Conservation (phyloP, 495 filamentous ascomycete genomes). For the Viridothelium virens region DNA sequence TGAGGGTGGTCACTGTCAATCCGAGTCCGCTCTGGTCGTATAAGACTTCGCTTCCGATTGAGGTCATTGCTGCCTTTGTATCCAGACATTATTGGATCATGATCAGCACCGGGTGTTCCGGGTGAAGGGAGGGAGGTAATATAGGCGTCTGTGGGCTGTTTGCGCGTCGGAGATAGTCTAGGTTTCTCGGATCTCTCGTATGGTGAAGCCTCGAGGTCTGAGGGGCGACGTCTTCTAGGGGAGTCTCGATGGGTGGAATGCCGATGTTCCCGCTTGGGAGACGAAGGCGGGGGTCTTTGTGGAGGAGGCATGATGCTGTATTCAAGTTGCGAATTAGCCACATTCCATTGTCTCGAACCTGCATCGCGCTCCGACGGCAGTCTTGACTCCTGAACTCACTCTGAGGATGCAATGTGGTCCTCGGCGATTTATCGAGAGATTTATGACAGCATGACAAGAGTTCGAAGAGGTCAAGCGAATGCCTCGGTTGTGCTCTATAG, state of each 20-base stretch:
- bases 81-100: conserved; percentile 23
- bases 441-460: background rate
- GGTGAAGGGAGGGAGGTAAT: conserved; percentile 27
- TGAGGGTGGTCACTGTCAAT: conserved; percentile 81
- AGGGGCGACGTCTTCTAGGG: conserved; percentile 52
- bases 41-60: conserved; percentile 69
- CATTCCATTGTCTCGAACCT: conserved; percentile 20
- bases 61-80: conserved; percentile 36
- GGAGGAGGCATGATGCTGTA: conserved; percentile 27
- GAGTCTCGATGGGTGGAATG: conserved; percentile 56
- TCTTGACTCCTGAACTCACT: background rate
- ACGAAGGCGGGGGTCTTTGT: conserved; percentile 24
- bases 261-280: conserved; percentile 29
- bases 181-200: conserved; percentile 28
- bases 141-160: conserved; percentile 14
- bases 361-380: conserved; percentile 28
- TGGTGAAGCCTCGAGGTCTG: conserved; percentile 56
- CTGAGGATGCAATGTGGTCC: background rate
- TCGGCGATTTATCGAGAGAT: background rate
- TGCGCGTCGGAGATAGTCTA: conserved; percentile 29
- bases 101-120: conserved; percentile 23
- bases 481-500: background rate
- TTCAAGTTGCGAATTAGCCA: conserved; percentile 21
- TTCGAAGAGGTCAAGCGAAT: background rate
- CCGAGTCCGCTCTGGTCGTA: conserved; percentile 77